Base-by-base conservation (phyloP, 176 grass and related monocot species). In the Triticum urartu region DNA sequence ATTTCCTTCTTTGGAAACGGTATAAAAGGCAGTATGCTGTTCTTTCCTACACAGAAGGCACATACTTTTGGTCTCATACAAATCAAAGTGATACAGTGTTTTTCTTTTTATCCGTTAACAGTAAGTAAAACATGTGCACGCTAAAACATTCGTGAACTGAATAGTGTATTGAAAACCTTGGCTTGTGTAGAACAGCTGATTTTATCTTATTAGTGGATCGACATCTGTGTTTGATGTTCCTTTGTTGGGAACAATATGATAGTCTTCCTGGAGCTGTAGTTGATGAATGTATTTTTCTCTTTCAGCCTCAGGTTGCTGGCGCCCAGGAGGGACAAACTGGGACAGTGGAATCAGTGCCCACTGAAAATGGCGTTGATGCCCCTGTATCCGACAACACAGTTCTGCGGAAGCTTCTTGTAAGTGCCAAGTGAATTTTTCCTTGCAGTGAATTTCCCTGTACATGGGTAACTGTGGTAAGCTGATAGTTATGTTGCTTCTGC, bases 401-500 rank as follows among this genome's bases (percentile, higher is more conserved):
- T 81, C 80, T 99, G 33, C 87, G 97, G 75, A 99, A 92, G 87
- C 92, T 99, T 93, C 94, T 99, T 93, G 97, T 99, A 89, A 94
- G 90, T 91, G 60, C 52, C 71, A 93, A 48, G 3, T 42, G 10
- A 54, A 73, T 72, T 81, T 79, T 83, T 56, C 50, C 5, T 56
- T 56, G 15, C 52, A 20, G 52, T 40, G 10, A 62, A 78, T 79
- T 83, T 84, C 21, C 11, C 11, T 75, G 65, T 79, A 76, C 60
- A 68, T 81, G 82, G 45, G 30, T 20, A 25, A 45, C n/a, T 3
- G 21, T 18, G n/a, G 62, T 63, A 79, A 40, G 9, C 11, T 72
- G 70, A 84, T 76, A 80, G 9, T 80, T 35, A 42, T 72, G 28
- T 77, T 80, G 4, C 20, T 80, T 78, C 21, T 80, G 48, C 68